These are phyloP conservation scores for Pythium vanterpoolii DNA, from an alignment of 352 stramenopile genomes.

Conservation along the genomic window DNA sequence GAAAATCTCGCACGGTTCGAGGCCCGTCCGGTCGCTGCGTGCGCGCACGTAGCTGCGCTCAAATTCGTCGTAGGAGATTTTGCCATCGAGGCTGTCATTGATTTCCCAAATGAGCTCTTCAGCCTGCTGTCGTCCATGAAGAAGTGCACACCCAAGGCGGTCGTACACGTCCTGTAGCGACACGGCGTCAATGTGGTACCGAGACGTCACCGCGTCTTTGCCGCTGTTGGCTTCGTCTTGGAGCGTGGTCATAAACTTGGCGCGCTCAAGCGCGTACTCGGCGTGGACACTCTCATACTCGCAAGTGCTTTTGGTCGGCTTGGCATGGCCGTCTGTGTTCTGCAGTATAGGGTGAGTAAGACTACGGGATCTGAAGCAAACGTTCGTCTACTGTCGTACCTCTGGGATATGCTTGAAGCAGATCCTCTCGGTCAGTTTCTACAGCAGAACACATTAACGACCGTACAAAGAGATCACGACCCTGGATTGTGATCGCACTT, in stretches of 20 bases:
- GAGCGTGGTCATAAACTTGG: constrained; percentile 44
- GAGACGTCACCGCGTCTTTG: constrained; percentile 45
- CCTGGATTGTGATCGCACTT: constrained; percentile 36
- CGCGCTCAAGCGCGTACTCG: constrained; percentile 34
- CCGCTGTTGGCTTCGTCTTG: constrained; percentile 59
- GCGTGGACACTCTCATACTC: constrained; percentile 43
- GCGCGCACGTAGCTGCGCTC: constrained; percentile 67
- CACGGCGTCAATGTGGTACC: constrained; percentile 50
- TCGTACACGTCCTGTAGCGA: constrained; percentile 55
- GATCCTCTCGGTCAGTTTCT: constrained; percentile 49
- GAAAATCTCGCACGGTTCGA: constrained; percentile 75
- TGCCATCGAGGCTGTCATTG: constrained; percentile 72
- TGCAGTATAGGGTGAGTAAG: background rate
- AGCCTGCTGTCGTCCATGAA: constrained; percentile 39
- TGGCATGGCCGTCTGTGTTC: background rate
- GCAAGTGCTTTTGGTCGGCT: constrained; percentile 19
- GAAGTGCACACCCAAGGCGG: constrained; percentile 39
- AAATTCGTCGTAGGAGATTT: constrained; percentile 75
- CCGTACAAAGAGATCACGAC: background rate
- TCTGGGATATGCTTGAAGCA: constrained; percentile 24
- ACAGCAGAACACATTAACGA: background rate
- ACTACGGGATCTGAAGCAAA: background rate
- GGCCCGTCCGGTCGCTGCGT: constrained; percentile 52
- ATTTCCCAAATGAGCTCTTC: constrained; percentile 81
- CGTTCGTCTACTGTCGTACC: background rate